A percentile compares a stretch with the other conserved stretches of the same genome.
These are phyloP conservation scores for Trichomonascaceae sp. DNA, from an alignment of 1,139 yeast species.

Conservation along the genomic window DNA sequence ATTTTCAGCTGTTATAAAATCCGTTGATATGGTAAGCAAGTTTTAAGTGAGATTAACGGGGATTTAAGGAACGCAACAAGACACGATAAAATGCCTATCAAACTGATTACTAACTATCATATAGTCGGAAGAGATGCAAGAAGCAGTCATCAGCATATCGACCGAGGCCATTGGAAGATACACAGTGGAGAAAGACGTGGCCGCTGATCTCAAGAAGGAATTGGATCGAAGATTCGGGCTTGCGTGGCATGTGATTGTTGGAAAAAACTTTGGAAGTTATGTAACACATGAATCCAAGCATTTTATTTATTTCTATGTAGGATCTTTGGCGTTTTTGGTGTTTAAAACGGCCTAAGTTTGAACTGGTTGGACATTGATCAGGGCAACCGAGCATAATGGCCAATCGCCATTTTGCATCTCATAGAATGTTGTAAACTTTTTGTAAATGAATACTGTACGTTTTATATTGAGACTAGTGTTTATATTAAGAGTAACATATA, in stretches of 20 bases:
- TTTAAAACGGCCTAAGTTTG: conserved; percentile 58
- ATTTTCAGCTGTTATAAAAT: conserved; percentile 35
- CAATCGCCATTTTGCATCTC: not conserved
- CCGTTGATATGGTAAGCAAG: conserved; percentile 39
- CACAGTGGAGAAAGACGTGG: conserved; percentile 61
- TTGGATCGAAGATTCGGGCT: conserved; percentile 63
- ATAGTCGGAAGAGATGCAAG: conserved; percentile 23
- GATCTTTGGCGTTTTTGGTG: conserved; percentile 69
- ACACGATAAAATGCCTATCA: not conserved
- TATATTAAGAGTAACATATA: too few relatives aligned
- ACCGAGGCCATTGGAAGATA: conserved; percentile 54
- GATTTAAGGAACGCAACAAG: not conserved
- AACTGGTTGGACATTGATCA: not conserved
- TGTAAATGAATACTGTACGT: not conserved
- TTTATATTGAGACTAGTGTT: too few relatives aligned
- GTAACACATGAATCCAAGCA: conserved; percentile 80
- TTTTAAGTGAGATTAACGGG: not conserved
- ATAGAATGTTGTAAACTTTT: not conserved
- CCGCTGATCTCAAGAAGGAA: conserved; percentile 74
- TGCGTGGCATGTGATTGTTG: conserved; percentile 95
- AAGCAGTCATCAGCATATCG: conserved; percentile 28
- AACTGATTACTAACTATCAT: not conserved
- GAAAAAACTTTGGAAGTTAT: conserved; percentile 86
- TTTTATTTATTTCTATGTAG: conserved; percentile 80
- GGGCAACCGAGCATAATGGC: not conserved